These are phyloP conservation scores for Aspergillus thermomutatus DNA, from an alignment of 2,329 filamentous ascomycete genomes.

Conservation along the genomic window DNA sequence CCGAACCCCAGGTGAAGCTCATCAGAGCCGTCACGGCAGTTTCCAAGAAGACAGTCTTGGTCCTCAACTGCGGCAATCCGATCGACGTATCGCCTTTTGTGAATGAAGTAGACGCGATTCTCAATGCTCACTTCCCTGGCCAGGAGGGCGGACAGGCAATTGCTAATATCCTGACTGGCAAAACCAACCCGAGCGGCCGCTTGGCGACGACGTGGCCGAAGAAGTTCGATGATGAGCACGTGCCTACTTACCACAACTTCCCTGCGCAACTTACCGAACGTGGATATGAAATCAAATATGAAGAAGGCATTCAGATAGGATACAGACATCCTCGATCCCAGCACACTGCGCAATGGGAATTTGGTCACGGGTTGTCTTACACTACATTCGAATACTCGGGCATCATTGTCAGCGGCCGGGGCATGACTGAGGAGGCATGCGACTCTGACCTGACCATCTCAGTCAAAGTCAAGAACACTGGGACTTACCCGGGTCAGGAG, in stretches of 20 bases:
- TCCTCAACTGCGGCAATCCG: constrained; percentile 16
- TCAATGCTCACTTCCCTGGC: constrained; percentile 69
- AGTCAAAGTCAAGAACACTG: constrained; percentile 1
- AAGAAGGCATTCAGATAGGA: too few species aligned
- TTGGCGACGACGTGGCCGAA: constrained; percentile 62
- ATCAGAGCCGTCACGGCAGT: constrained; percentile 15
- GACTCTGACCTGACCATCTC: constrained; percentile 38
- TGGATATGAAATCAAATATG: constrained; percentile 4
- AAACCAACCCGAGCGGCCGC: constrained; percentile 63
- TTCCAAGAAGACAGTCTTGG: constrained; percentile 9
- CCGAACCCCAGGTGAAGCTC: constrained; percentile 11
- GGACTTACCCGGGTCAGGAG: constrained; percentile 1
- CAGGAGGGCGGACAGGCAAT: constrained; percentile 66
- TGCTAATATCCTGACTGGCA: constrained; percentile 62
- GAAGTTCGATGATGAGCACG: constrained; percentile 57
- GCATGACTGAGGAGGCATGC: constrained; percentile 45
- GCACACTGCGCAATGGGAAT: constrained; percentile 64
- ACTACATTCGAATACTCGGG: constrained; percentile 35
- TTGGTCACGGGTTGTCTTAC: neutral
- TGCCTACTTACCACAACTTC: constrained; percentile 68
- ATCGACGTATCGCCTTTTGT: constrained; percentile 11
- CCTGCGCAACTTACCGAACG: constrained; percentile 58
- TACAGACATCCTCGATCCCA: constrained; percentile 25
- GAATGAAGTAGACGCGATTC: constrained; percentile 58
- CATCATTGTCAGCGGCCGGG: constrained; percentile 67